Base-by-base conservation (phyloP, 2,329 filamentous ascomycete species). In the Penicillium sp. region DNA sequence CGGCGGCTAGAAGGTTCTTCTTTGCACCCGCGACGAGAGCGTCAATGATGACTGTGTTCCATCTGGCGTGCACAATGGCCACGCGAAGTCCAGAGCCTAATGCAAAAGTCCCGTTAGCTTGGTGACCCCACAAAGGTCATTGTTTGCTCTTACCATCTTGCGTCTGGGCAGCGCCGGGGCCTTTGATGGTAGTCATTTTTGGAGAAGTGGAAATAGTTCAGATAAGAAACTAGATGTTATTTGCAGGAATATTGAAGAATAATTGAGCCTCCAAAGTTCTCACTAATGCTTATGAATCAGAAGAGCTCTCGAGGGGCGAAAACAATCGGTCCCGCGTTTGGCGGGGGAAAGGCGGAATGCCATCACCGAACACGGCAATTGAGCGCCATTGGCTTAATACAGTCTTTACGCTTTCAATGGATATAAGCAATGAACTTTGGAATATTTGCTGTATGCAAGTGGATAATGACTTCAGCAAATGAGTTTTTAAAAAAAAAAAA, bases 41-140 rank as follows among this genome's bases (percentile, higher is more conserved):
- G 55, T 89, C 86, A 74, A 97, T 96, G 71, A 99, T 90, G 62
- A 82, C 83, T 61, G 81, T 82, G 79, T 99, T 99, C 94, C 94
- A 99, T 67, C 94, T 87, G 55, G 93, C 93, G 78, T 97, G 94
- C 55, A 99, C 84, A 70, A 99, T 97, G 70, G 89, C 93, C 71
- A 99, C 87, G 70, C 94, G 90, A 61, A 99, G 84, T 68, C 79
- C 80, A 67, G 84, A 84, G 73, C 89, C 88, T 75, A 47, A 10
- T 47, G 23, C 35, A 16, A 36, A 51, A 11, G 34, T 38, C 49
- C 13, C 41, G 61, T 60, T 47, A 57, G 51, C 40, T 29, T n/a
- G 46, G 10, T 44, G 35, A n/a, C 18, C 10, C 27, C 19, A 19
- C 34, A 43, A 34, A 16, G 32, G 42, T 6, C 39, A 49, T 49